These are phyloP conservation scores for Russula griseocarnosa DNA, from an alignment of 768 basidiomycete genomes.

Conservation along the genomic window DNA sequence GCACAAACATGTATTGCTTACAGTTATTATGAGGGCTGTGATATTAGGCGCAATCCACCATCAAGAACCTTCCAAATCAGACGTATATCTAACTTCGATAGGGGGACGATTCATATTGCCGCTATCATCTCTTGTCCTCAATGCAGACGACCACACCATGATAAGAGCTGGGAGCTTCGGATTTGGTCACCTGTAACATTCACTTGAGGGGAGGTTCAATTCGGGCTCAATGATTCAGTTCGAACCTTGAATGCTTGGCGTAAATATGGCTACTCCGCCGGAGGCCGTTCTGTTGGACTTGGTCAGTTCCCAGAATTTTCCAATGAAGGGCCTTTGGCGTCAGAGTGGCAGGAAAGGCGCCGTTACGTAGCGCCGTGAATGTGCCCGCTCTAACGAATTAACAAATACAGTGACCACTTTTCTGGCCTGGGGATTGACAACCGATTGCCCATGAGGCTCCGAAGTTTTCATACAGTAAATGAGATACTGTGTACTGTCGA, in stretches of 20 bases:
- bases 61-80: not conserved
- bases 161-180: too few species aligned
- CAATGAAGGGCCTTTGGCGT: too few species aligned
- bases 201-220: too few species aligned
- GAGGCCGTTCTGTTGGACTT: too few species aligned
- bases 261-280: too few species aligned
- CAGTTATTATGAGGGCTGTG: not conserved
- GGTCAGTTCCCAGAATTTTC: too few species aligned
- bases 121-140: too few species aligned
- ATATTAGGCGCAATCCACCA: not conserved
- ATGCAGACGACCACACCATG: too few species aligned
- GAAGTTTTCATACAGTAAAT: not conserved
- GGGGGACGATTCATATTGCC: too few species aligned
- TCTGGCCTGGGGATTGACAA: not conserved
- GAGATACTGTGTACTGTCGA: not conserved
- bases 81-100: not conserved
- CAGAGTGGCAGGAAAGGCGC: not conserved
- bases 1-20: not conserved
- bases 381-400: not conserved
- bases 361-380: not conserved
- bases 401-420: not conserved
- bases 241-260: too few species aligned
- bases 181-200: too few species aligned
- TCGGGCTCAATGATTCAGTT: too few species aligned
- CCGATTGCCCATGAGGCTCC: not conserved